These are phyloP conservation scores for Triticum urartu DNA, from an alignment of 176 grass and related monocot species.

Conservation along the genomic window DNA sequence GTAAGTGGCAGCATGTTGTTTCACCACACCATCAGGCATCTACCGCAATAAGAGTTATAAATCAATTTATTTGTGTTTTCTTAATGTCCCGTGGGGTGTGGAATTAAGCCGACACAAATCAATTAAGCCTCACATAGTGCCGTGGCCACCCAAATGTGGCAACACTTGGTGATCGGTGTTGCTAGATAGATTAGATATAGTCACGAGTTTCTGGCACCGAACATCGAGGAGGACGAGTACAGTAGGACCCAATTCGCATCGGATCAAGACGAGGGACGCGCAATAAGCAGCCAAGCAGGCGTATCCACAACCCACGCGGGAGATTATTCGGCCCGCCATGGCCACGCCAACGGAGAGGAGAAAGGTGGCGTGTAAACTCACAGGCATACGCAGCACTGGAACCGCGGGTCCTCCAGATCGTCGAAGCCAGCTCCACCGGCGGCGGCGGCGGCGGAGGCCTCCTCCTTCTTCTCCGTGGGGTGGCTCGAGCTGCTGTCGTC, in stretches of 20 bases:
- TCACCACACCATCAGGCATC: background rate
- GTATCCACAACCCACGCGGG: background rate
- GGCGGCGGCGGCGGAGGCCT: too few species aligned
- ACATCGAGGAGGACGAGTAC: background rate
- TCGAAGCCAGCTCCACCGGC: background rate
- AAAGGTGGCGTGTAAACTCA: slow-evolving; percentile 39
- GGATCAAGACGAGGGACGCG: background rate
- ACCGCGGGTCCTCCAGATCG: slow-evolving; percentile 32
- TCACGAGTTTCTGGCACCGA: background rate
- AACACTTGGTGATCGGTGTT: background rate
- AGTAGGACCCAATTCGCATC: background rate
- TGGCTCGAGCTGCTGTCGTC: slow-evolving; percentile 3
- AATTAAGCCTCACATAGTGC: background rate
- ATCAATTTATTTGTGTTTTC: background rate
- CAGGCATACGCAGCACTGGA: slow-evolving; percentile 91
- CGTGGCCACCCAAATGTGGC: background rate
- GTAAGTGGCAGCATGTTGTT: background rate
- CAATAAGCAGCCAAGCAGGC: background rate
- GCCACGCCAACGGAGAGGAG: background rate
- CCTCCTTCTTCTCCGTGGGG: slow-evolving; percentile 12
- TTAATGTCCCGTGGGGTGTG: background rate
- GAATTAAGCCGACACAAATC: background rate
- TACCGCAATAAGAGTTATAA: background rate
- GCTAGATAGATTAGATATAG: background rate
- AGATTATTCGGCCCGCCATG: background rate